Evolutionary conservation across 2,329 filamentous ascomycete genomes (phyloP), one percentile per base, ranked within the genome.

Genomic region (Aaosphaeria arxii): DNA sequence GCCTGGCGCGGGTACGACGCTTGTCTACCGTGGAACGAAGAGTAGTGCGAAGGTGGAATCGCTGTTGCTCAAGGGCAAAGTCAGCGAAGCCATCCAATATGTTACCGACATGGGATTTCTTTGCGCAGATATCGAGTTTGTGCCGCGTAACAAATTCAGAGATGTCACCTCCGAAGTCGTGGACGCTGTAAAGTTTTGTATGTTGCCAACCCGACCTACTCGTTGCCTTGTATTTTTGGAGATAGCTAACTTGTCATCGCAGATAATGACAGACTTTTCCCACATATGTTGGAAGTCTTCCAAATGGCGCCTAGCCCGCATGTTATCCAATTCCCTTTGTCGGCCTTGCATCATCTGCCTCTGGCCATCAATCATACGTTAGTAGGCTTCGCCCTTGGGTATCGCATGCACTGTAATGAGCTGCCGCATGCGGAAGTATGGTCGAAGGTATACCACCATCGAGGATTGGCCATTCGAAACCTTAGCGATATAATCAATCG

Each of bases 181-280:
- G 1, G 63, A 67, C 43, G 58, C 64, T 1, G 60, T 67, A 7
- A 50, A 64, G 5, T 68, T 67, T 43, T 67, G 64, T 64, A 53
- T 40, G 41, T 5, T 4, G 33, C 4, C 13, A 36, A 36, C 33
- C 33, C 33, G 9, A 9, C 4, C 9, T 2, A 9, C 33, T 4
- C 33, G 13, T 36, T 11, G 9, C 9, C 9, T 36, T 11, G 9
- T 3, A 9, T 36, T 9, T 11, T 11, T 36, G 11, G 31, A 33
- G n/a, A 33, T 28, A 11, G 4, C 38, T 40, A 36, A 43, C 30
- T 30, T 28, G 13, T 6, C 13, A 45, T 30, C 6, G 24, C 6
- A 67, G 64, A 62, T 45, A 68, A 68, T 33, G 32, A 39, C 1
- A 53, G 57, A 2, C 55, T 68, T 5, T 57, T 59, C 13, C 59